phyloP scores from a whole-genome alignment of 2,329 filamentous ascomycete genomes.

The Fusarium pseudograminearum region DNA sequence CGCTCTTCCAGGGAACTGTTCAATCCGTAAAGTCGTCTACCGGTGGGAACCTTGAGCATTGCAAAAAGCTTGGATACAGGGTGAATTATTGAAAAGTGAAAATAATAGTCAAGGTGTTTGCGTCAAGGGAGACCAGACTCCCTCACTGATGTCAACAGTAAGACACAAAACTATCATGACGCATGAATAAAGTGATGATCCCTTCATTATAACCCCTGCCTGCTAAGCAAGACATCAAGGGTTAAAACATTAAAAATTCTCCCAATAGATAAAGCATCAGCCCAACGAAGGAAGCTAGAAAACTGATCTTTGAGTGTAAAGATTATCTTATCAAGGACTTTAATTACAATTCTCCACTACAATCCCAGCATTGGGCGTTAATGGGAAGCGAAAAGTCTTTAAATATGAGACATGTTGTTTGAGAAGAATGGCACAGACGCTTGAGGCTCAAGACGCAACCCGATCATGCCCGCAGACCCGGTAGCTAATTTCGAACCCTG shows the following conservation, averaged over 20 bases:
- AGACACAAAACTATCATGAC: not conserved
- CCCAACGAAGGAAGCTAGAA: not conserved
- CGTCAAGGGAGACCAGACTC: not conserved
- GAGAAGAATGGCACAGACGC: conserved; percentile 3
- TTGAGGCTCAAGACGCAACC: conserved; percentile 20
- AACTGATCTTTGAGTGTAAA: not conserved
- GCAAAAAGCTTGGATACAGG: not conserved
- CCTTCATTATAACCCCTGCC: not conserved
- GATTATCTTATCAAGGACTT: conserved; percentile 3
- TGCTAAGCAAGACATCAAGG: not conserved
- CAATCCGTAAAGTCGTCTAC: not conserved
- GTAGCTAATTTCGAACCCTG: conserved; percentile 34
- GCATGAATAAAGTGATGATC: not conserved
- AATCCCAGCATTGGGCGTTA: conserved; percentile 1
- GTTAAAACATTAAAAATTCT: not conserved
- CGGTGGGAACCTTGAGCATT: not conserved
- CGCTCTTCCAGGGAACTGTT: fast-evolving
- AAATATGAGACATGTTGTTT: conserved; percentile 6
- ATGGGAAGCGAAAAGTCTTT: conserved; percentile 1
- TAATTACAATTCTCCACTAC: not conserved
- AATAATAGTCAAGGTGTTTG: fast-evolving
- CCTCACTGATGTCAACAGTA: not conserved
- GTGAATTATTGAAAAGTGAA: not conserved
- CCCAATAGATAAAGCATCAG: not conserved
- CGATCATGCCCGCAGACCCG: conserved; percentile 26